These are phyloP conservation scores for Luvunga scandens DNA, from an alignment of 345 rosid genomes.

Conservation along the genomic window DNA sequence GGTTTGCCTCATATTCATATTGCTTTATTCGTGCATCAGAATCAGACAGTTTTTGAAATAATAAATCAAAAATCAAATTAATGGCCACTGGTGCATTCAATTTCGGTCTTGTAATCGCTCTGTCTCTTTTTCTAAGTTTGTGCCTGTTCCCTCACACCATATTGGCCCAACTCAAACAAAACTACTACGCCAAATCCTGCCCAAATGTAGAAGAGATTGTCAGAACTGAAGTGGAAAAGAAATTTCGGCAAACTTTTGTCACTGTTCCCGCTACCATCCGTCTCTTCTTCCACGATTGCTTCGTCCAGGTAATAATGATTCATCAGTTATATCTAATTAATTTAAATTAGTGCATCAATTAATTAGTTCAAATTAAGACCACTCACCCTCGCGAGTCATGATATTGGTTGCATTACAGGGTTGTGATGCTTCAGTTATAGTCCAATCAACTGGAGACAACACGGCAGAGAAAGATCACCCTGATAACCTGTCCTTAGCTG, in stretches of 20 bases:
- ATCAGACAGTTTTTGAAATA: background rate
- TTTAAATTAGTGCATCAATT: too few species aligned
- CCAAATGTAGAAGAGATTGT: constrained; percentile 74
- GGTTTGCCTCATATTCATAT: background rate
- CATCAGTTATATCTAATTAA: too few species aligned
- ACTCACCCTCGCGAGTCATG: too few species aligned
- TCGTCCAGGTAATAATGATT: constrained; percentile 48
- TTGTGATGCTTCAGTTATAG: constrained; percentile 74
- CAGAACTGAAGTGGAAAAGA: constrained; percentile 36
- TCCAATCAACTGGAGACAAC: constrained; percentile 49
- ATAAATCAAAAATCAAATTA: background rate
- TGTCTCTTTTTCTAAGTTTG: constrained; percentile 41
- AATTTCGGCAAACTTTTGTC: constrained; percentile 61
- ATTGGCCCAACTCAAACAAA: constrained; percentile 56
- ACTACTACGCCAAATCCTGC: constrained; percentile 54
- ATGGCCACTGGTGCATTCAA: constrained; percentile 24
- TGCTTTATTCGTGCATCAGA: background rate
- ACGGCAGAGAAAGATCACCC: constrained; percentile 84
- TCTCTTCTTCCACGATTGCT: constrained; percentile 86
- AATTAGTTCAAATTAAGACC: too few species aligned
- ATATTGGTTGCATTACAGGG: constrained; percentile 37
- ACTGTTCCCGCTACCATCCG: constrained; percentile 81
- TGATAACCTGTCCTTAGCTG: constrained; percentile 75
- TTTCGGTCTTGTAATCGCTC: constrained; percentile 22
- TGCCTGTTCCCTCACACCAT: constrained; percentile 38